A percentile compares a stretch with the other conserved stretches of the same genome.
phyloP scores from a whole-genome alignment of 176 grass and related monocot species.

The Metroxylon sagu region DNA sequence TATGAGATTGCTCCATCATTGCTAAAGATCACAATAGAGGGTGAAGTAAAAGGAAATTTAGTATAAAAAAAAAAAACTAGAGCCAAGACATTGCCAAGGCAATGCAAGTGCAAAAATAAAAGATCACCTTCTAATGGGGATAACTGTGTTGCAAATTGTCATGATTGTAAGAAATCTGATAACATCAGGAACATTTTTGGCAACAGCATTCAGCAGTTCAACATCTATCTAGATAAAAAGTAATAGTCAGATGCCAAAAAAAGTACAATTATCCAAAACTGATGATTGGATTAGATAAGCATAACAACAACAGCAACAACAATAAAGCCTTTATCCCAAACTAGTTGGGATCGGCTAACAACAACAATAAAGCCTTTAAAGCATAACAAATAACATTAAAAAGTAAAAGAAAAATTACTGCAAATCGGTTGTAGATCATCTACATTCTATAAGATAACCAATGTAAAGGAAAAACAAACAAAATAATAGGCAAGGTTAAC shows the following conservation, averaged over 20 bases:
- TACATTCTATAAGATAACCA: no score
- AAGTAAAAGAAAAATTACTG: no score
- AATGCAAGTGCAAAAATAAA: neutral
- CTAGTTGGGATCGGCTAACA: no score
- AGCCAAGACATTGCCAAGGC: constrained; percentile 7
- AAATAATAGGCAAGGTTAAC: no score
- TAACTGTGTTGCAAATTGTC: constrained; percentile 89
- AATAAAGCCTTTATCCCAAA: no score
- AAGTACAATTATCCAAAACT: neutral
- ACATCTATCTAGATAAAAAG: constrained; percentile 60
- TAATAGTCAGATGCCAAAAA: constrained; percentile 21
- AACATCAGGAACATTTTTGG: constrained; percentile 58
- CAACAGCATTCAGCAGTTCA: constrained; percentile 62
- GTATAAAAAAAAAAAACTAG: neutral
- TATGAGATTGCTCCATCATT: constrained; percentile 48
- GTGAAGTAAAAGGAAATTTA: constrained; percentile 15
- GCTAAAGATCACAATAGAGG: constrained; percentile 31
- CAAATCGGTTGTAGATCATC: no score
- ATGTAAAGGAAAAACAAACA: no score
- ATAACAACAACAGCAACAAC: no score
- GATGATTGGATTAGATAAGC: neutral
- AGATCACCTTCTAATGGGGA: constrained; percentile 68
- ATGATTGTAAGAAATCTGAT: constrained; percentile 78
- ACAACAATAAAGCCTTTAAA: no score
- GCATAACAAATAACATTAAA: neutral